phyloP scores from a whole-genome alignment of 2,329 filamentous ascomycete species.

The Atkinsonella hypoxylon region DNA sequence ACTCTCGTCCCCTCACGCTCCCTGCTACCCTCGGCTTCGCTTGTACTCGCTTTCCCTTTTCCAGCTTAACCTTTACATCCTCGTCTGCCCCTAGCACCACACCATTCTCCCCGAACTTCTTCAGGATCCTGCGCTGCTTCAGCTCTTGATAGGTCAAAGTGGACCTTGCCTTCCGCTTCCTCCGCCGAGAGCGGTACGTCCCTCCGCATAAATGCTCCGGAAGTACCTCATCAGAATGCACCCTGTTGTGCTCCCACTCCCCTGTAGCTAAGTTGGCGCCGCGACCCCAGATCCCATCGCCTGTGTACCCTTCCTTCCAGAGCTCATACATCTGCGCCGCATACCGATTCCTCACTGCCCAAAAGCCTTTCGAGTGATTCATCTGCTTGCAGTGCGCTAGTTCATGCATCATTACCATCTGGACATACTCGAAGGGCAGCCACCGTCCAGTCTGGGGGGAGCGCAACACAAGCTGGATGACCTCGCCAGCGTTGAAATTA shows the following conservation, averaged over 20 bases:
- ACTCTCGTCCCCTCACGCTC: constrained; percentile 61
- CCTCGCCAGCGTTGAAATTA: constrained; percentile 83
- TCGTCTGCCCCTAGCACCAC: constrained; percentile 59
- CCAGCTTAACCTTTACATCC: constrained; percentile 50
- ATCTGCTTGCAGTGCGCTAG: constrained; percentile 82
- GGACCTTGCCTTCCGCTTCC: constrained; percentile 42
- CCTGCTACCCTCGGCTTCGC: constrained; percentile 62
- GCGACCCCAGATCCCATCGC: constrained; percentile 74
- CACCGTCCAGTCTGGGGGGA: constrained; percentile 52
- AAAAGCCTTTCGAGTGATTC: constrained; percentile 77
- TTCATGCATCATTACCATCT: constrained; percentile 95
- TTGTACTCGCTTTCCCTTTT: constrained; percentile 49
- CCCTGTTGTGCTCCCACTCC: constrained; percentile 41
- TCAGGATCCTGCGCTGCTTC: constrained; percentile 59
- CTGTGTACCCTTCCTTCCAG: constrained; percentile 60
- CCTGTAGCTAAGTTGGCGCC: constrained; percentile 53
- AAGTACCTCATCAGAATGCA: constrained; percentile 41
- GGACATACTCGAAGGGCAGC: constrained; percentile 73
- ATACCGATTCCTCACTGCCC: constrained; percentile 65
- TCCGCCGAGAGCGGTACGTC: constrained; percentile 52
- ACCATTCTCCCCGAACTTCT: constrained; percentile 65
- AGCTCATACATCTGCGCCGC: constrained; percentile 58
- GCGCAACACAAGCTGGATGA: constrained; percentile 73
- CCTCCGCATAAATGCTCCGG: constrained; percentile 71
- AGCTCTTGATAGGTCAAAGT: constrained; percentile 56